A percentile compares a stretch with the other conserved stretches of the same genome.
Evolutionary conservation across 768 basidiomycete species (phyloP).

Genomic region (Pisolithus microcarpus): DNA sequence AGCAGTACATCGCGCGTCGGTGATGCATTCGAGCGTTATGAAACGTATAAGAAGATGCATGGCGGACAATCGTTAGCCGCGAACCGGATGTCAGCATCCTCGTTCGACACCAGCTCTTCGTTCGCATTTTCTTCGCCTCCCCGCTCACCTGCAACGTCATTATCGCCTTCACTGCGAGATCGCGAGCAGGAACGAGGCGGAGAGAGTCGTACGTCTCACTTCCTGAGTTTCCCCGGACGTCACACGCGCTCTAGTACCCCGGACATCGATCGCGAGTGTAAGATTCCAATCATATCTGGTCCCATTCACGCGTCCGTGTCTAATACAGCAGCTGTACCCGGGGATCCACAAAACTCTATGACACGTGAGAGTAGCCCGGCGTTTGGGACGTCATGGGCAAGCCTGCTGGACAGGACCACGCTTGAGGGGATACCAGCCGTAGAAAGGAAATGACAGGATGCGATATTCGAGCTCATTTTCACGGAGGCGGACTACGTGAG

Average conservation of each 20-base stretch:
- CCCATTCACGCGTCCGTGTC: conserved; percentile 42
- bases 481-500: conserved; percentile 89
- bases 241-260: conserved; percentile 39
- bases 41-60: conserved; percentile 62
- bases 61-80: conserved; percentile 12
- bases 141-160: conserved; percentile 27
- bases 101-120: conserved; percentile 36
- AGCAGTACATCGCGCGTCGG: conserved; percentile 36
- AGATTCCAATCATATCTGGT: conserved; percentile 57
- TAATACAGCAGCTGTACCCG: neutral
- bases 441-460: conserved; percentile 88
- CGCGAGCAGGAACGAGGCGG: conserved; percentile 25
- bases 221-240: conserved; percentile 59
- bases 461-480: conserved; percentile 89
- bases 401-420: conserved; percentile 78
- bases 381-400: conserved; percentile 83
- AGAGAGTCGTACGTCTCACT: conserved; percentile 37
- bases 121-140: conserved; percentile 33
- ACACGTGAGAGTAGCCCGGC: conserved; percentile 47
- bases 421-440: conserved; percentile 69
- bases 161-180: conserved; percentile 25
- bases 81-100: conserved; percentile 57
- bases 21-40: conserved; percentile 88
- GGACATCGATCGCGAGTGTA: conserved; percentile 37
- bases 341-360: conserved; percentile 9